A percentile compares a stretch with the other conserved stretches of the same genome.
These are phyloP conservation scores for Paxillus rubicundulus DNA, from an alignment of 768 basidiomycete species.

Conservation along the genomic window DNA sequence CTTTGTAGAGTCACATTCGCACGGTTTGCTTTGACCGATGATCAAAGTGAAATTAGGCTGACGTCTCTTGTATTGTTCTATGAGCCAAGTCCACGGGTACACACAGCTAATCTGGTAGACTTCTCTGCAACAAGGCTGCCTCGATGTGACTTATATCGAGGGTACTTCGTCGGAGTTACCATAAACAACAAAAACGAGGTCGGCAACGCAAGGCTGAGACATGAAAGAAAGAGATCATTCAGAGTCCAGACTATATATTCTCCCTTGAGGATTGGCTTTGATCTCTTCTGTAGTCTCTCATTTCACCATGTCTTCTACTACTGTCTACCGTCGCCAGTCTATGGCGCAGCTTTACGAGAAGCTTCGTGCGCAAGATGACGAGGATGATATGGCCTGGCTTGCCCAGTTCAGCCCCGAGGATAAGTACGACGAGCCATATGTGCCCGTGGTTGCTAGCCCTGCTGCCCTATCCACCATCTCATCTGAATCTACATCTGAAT, in stretches of 20 bases:
- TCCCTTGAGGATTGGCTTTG: conserved; percentile 12
- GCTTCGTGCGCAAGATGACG: conserved; percentile 34
- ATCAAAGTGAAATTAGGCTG: conserved; percentile 4
- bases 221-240: conserved; percentile 36
- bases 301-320: conserved; percentile 27
- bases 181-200: conserved; percentile 41
- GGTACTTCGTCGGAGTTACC: conserved; percentile 37
- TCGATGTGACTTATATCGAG: conserved; percentile 36
- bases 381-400: conserved; percentile 35
- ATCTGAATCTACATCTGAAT: conserved; percentile 27
- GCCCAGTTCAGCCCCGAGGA: conserved; percentile 35
- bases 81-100: conserved; percentile 17
- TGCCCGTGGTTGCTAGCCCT: conserved; percentile 16
- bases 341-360: conserved; percentile 37
- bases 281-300: conserved; percentile 12
- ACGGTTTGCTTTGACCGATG: conserved; percentile 14
- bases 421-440: conserved; percentile 27
- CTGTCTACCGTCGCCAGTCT: conserved; percentile 34
- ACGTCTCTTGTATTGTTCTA: conserved; percentile 10
- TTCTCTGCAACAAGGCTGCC: conserved; percentile 33
- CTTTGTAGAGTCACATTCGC: conserved; percentile 31
- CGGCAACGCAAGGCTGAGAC: conserved; percentile 38
- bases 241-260: conserved; percentile 30
- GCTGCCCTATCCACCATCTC: conserved; percentile 26
- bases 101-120: conserved; percentile 12